These are phyloP conservation scores for Ilex aquifolium DNA, from an alignment of 257 asterid genomes.

Conservation along the genomic window DNA sequence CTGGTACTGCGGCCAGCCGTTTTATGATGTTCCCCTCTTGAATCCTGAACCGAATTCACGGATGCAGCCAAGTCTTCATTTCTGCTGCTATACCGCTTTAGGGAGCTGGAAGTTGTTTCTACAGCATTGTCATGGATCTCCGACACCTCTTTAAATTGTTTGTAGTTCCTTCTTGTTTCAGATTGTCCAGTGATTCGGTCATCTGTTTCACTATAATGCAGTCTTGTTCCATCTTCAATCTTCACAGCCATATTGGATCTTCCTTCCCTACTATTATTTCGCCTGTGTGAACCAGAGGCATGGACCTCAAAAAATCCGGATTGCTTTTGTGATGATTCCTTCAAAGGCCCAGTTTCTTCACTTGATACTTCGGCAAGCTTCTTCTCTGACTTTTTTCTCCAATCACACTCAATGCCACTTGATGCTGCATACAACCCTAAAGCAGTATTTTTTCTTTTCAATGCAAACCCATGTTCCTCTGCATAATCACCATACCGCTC, in stretches of 20 bases:
- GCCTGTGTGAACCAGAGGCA: slow-evolving; percentile 31
- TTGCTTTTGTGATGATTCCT: slow-evolving; percentile 32
- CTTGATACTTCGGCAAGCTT: slow-evolving; percentile 56
- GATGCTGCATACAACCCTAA: slow-evolving; percentile 30
- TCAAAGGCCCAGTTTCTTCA: slow-evolving; percentile 37
- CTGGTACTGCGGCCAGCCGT: slow-evolving; percentile 27
- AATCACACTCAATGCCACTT: slow-evolving; percentile 37
- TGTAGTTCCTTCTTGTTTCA: slow-evolving; percentile 47
- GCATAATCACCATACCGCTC: slow-evolving; percentile 29
- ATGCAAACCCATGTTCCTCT: slow-evolving; percentile 31
- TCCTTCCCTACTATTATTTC: slow-evolving; percentile 35
- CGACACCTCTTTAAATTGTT: slow-evolving; percentile 38
- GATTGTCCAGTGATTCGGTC: slow-evolving; percentile 32
- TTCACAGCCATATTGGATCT: slow-evolving; percentile 23
- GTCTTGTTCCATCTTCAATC: slow-evolving; percentile 30
- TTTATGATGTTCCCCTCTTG: slow-evolving; percentile 28
- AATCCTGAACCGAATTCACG: slow-evolving; percentile 28
- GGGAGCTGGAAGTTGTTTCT: slow-evolving; percentile 31
- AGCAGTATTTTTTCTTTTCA: slow-evolving; percentile 28
- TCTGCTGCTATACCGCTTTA: slow-evolving; percentile 23
- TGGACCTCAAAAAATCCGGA: slow-evolving; percentile 24
- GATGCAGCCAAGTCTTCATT: slow-evolving; percentile 33
- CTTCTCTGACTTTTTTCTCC: slow-evolving; percentile 87
- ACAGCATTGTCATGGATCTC: slow-evolving; percentile 26
- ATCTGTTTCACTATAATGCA: slow-evolving; percentile 29